Base-by-base conservation (phyloP, 73 alveolate genomes). In the Paramecium caudatum region DNA sequence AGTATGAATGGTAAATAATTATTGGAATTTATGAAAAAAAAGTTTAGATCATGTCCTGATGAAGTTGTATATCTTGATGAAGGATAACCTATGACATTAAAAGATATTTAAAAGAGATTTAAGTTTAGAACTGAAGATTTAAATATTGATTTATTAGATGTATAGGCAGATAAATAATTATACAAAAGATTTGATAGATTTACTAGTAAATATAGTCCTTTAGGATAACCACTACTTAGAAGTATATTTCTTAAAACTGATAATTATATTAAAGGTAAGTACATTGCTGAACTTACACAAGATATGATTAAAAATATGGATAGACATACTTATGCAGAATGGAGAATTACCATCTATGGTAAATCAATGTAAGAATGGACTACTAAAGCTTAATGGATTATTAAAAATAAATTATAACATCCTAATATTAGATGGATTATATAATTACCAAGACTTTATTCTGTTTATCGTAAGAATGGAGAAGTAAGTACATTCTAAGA, bases 101-200 rank as follows among this genome's bases (percentile, higher is more conserved):
- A 86, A 32, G 55, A 86, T 9, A 21, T 86, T 8, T 63, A 36
- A 47, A 30, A 86, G 23, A 45, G 80, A 63, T 86, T 86, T 19
- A 78, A 46, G 46, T 39, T 86, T n/a, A 86, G 48, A 21, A 36
- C 82, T n/a, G 65, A 62, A 37, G 62, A 86, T 21, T 46, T 86
- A 37, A 86, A 70, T 39, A 34, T 86, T 1, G 93, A 86, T 39
- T 34, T 74, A 10, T 74, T 74, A 23, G 88, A 74, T 74, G 88
- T 74, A 15, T 92, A 93, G 68, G 98, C 98, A 34, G 98, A 94
- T 55, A 65, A 91, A 37, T 93, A 90, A 27, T 82, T 94, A 37
- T 87, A 92, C 9, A 96, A 93, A 41, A 90, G 98, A 69, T 94
- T 94, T 39, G 98, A 94, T 85, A 90, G 95, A 5, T 94, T 94